Conservation (phyloP, 78 protist species). For the Diacronema lutheri region DNA sequence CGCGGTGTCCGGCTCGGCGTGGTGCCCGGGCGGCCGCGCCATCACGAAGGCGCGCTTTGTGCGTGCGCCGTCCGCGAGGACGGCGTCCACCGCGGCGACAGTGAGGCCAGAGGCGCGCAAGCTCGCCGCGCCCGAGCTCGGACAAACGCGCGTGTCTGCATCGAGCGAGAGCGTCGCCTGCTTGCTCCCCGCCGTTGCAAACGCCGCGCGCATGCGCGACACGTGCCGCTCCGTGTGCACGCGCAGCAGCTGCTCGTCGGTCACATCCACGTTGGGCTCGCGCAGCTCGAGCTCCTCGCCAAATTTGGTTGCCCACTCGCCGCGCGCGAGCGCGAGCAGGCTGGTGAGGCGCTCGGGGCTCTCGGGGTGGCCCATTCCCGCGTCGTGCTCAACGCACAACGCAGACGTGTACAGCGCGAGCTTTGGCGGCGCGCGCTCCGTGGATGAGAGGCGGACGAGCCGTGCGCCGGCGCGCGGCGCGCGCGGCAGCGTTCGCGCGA, state of each 20-base stretch:
- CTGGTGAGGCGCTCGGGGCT: background rate
- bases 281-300: background rate
- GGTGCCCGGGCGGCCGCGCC: background rate
- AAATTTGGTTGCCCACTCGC: background rate
- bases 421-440: no score
- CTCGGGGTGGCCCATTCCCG: background rate
- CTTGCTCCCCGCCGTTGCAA: no score
- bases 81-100: background rate
- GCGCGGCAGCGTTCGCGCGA: no score
- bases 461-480: no score
- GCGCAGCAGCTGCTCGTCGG: slow-evolving; percentile 2
- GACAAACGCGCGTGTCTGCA: background rate
- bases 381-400: background rate
- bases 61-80: background rate
- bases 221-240: background rate
- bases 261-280: background rate
- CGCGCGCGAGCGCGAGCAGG: background rate
- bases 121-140: background rate
- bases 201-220: background rate
- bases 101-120: background rate
- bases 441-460: no score
- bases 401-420: background rate
- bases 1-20: background rate
- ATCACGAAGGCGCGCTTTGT: background rate
- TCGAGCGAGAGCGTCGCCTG: background rate